Base-by-base conservation (phyloP, 176 grass and related monocot species). In the Olyra latifolia region DNA sequence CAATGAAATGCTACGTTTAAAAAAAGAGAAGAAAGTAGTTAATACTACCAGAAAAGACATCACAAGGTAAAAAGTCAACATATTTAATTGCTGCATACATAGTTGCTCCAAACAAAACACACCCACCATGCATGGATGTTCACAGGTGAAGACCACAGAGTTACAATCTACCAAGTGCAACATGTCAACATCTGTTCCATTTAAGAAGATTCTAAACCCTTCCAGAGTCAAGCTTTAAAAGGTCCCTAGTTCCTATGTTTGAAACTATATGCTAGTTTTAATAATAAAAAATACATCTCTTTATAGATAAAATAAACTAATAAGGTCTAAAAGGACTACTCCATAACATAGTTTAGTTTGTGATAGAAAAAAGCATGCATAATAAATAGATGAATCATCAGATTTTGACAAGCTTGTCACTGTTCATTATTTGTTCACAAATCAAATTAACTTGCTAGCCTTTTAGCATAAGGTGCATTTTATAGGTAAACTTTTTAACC, bases 171-270 rank as follows among this genome's bases (percentile, higher is more conserved):
- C 8, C 46, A 66, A 65, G 12, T 35, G 32, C 32, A 35, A 35
- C 32, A 35, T 35, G 32, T 35, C 45, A 79, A 53, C 7, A 78
- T 24, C 45, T 7, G 13, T 19, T 28, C 23, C 3, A 23, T 53
- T 53, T 52, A 12, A 39, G 27, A 64, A 40, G 12, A 52, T 66
- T 29, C 2, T 66, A 66, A 65, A 66, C 61, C 61, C 11, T 78
- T 65, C 39, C 28, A 78, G 7, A 78, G 20, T 1, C 29, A 78
- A 78, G 29, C 11, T 66, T 70, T 57, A 58, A 14, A 80, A 13
- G 0, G 15, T 67, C 52, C 53, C 54, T 32, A 69, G 28, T 43
- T 48, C 43, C 11, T 71, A 44, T 1, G 1, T 27, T 3, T 22
- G 5, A 30, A 81, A 54, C 11, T 60, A 47, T 71, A 69, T 71